Conservation (phyloP, 352 stramenopile species). For the Phytophthora hibernalis region DNA sequence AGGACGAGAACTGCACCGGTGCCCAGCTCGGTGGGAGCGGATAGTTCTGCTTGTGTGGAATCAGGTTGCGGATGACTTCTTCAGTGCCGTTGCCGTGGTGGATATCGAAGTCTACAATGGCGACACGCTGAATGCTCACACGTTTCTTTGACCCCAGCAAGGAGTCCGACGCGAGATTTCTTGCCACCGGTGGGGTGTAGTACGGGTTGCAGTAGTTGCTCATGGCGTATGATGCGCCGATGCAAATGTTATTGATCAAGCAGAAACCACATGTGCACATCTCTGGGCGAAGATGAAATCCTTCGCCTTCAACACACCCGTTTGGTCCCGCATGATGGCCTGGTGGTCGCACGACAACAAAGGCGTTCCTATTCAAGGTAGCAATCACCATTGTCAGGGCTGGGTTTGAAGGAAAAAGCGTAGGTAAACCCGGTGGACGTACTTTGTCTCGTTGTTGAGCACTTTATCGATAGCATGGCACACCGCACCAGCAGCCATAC, state of each 20-base stretch:
- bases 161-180: neutral
- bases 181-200: slow-evolving; percentile 29
- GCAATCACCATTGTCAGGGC: slow-evolving; percentile 1
- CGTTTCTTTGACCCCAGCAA: slow-evolving; percentile 16
- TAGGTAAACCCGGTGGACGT: slow-evolving; percentile 18
- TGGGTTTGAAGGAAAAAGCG: neutral
- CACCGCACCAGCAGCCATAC: slow-evolving; percentile 62
- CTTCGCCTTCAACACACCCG: slow-evolving; percentile 61
- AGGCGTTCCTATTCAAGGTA: slow-evolving; percentile 53
- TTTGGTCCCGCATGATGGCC: slow-evolving; percentile 71
- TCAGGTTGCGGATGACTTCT: slow-evolving; percentile 68
- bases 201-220: slow-evolving; percentile 53
- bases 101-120: slow-evolving; percentile 78
- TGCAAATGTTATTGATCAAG: slow-evolving; percentile 76
- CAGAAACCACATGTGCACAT: slow-evolving; percentile 77
- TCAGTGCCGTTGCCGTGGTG: slow-evolving; percentile 75
- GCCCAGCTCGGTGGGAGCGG: slow-evolving; percentile 68
- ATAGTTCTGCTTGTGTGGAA: slow-evolving; percentile 70
- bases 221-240: slow-evolving; percentile 67
- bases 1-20: slow-evolving; percentile 63
- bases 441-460: slow-evolving; percentile 58
- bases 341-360: slow-evolving; percentile 64
- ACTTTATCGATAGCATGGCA: slow-evolving; percentile 76
- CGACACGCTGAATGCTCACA: slow-evolving; percentile 48
- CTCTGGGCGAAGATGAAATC: slow-evolving; percentile 57